Base-by-base conservation (phyloP, 768 basidiomycete species). In the Pleurotus cornucopiae region DNA sequence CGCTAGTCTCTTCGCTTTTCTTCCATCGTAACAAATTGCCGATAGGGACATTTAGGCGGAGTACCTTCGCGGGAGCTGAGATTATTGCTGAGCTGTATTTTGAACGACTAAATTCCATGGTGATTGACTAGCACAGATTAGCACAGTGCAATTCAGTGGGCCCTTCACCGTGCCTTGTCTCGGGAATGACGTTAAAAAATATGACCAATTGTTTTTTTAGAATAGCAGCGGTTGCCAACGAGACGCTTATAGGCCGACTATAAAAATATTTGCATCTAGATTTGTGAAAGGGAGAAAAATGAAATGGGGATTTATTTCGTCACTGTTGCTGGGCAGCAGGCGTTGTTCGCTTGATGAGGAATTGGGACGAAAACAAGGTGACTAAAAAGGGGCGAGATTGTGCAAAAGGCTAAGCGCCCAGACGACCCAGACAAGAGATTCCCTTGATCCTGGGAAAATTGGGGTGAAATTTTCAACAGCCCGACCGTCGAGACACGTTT, bases 401-500 rank as follows among this genome's bases (percentile, higher is more conserved):
- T 51, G 49, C 26, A 34, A 38, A 12, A 51, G 49, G 37, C 16
- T 25, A 16, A 30, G 49, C 30, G 49, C 37, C 14, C 26, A 51
- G 14, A 34, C 14, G 26, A 11, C 48, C 12, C 13, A 49, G 48
- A 49, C 38, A 41, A 41, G 51, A 21, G 51, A 53, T 53, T 25
- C 51, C 48, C 51, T 53, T 53, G 51, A 53, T 21, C 51, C 51
- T 53, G 51, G 51, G 51, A 53, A 53, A 25, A 53, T 40, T 41
- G 16, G 51, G 38, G 51, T n/a, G 39, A 53, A 53, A 53, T 38
- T 53, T 53, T 53, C 51, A 53, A n/a, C 39, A 53, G 51, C 51
- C 51, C 51, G 51, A 53, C 51, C 51, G 41, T 53, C 51, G 51
- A 53, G 51, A 53, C 51, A 53, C 51, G 51, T 53, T 53, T 53